These are phyloP conservation scores for Zea luxurians DNA, from an alignment of 176 grass and related monocot species.

Conservation along the genomic window DNA sequence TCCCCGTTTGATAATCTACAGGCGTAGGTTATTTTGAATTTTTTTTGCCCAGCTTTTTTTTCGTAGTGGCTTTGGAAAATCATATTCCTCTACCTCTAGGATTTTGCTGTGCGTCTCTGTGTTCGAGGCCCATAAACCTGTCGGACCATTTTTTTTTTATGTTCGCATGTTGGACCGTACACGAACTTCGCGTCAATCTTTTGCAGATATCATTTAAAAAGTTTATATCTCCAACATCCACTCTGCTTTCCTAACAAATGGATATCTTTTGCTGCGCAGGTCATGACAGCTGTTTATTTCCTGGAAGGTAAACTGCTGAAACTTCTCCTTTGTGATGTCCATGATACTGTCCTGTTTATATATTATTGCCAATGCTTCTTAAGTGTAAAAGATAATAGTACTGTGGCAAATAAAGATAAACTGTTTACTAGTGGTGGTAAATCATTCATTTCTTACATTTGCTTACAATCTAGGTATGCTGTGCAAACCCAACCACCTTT, in stretches of 20 bases:
- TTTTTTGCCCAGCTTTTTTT: neutral
- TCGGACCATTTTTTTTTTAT: neutral
- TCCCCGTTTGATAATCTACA: neutral
- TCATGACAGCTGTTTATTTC: conserved; percentile 82
- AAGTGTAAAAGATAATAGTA: neutral
- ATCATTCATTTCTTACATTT: neutral
- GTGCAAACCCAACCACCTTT: neutral
- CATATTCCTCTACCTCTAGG: neutral
- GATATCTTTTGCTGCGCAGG: conserved; percentile 52
- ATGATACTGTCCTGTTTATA: conserved; percentile 5
- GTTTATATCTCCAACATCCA: neutral
- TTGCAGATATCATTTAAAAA: neutral
- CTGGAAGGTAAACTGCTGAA: conserved; percentile 64
- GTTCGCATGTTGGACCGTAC: conserved; percentile 20
- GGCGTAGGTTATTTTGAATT: neutral
- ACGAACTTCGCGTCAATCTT: neutral
- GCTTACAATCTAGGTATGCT: neutral
- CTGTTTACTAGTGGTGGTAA: neutral
- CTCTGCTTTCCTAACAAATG: conserved; percentile 15
- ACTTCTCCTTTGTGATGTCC: conserved; percentile 16
- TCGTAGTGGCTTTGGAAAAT: neutral
- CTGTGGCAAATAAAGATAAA: neutral
- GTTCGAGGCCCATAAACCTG: neutral
- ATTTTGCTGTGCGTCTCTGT: neutral
- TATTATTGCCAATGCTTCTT: neutral